Evolutionary conservation across 2,329 filamentous ascomycete species (phyloP).

Genomic region (Colletotrichum sp.): DNA sequence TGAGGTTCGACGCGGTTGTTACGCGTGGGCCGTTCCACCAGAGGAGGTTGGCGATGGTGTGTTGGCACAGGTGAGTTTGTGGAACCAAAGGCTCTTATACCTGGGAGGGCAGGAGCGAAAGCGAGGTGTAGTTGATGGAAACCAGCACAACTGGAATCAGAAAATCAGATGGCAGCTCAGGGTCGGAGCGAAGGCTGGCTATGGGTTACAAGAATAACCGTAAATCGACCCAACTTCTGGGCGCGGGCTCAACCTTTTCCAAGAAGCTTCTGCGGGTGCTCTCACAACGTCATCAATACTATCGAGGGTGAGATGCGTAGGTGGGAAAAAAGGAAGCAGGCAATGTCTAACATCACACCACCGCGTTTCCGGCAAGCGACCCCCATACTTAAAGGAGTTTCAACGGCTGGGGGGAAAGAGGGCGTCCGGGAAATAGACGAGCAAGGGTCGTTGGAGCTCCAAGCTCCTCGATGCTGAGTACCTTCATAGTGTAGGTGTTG

Average conservation of each 20-base stretch:
- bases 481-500: neutral
- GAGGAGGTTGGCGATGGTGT: neutral
- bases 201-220: neutral
- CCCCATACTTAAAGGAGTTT: conserved; percentile 2
- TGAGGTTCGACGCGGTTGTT: neutral
- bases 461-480: neutral
- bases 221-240: neutral
- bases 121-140: neutral
- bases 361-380: neutral
- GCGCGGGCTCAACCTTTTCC: neutral
- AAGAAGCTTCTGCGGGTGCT: neutral
- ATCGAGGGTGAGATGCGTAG: neutral
- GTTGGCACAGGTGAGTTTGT: neutral
- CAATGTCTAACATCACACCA: neutral
- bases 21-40: neutral
- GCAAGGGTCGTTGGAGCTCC: neutral
- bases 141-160: neutral
- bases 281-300: neutral
- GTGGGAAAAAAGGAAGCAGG: neutral
- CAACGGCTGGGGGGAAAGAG: neutral
- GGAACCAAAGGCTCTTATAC: neutral
- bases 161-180: neutral
- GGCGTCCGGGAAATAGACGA: neutral
- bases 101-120: neutral
- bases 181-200: neutral